phyloP scores from a whole-genome alignment of 495 filamentous ascomycete genomes.

The Penicillium soppii region DNA sequence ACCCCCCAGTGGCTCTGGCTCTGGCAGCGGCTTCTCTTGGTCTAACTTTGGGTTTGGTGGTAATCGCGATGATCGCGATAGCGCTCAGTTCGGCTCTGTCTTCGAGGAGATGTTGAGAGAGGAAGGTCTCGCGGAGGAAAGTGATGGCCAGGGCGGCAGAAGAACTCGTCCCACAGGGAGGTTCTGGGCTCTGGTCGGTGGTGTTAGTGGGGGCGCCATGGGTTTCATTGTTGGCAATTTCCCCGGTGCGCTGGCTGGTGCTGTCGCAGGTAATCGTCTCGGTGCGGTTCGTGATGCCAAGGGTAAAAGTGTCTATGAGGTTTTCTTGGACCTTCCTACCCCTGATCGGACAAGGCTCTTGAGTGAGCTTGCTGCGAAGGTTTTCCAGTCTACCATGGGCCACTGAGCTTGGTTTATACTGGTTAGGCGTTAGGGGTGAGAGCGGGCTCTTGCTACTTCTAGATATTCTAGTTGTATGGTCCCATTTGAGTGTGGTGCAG shows the following conservation, averaged over 20 bases:
- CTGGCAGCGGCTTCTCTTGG: slow-evolving; percentile 67
- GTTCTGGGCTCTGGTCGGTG: slow-evolving; percentile 86
- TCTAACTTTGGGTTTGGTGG: slow-evolving; percentile 59
- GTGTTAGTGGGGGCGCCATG: slow-evolving; percentile 82
- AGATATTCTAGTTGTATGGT: not conserved
- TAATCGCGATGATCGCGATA: slow-evolving; percentile 53
- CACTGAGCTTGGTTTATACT: slow-evolving; percentile 7
- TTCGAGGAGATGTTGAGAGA: slow-evolving; percentile 99
- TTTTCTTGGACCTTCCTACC: slow-evolving; percentile 81
- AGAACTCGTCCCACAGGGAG: slow-evolving; percentile 57
- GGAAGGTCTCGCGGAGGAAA: slow-evolving; percentile 74
- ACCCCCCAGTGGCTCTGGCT: slow-evolving; percentile 50
- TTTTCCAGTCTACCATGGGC: slow-evolving; percentile 54
- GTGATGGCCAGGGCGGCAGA: slow-evolving; percentile 24
- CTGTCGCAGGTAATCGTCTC: slow-evolving; percentile 86
- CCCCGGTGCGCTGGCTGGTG: slow-evolving; percentile 84
- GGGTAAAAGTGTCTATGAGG: slow-evolving; percentile 93
- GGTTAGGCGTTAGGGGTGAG: not conserved
- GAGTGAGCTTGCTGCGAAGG: slow-evolving; percentile 70
- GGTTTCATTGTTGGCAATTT: slow-evolving; percentile 95
- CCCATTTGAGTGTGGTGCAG: no score
- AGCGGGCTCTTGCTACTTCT: not conserved
- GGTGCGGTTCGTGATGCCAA: slow-evolving; percentile 84
- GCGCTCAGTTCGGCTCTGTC: slow-evolving; percentile 79
- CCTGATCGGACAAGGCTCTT: slow-evolving; percentile 74